These are phyloP conservation scores for Pseudohalonectria lignicola DNA, from an alignment of 2,329 filamentous ascomycete genomes.

Conservation along the genomic window DNA sequence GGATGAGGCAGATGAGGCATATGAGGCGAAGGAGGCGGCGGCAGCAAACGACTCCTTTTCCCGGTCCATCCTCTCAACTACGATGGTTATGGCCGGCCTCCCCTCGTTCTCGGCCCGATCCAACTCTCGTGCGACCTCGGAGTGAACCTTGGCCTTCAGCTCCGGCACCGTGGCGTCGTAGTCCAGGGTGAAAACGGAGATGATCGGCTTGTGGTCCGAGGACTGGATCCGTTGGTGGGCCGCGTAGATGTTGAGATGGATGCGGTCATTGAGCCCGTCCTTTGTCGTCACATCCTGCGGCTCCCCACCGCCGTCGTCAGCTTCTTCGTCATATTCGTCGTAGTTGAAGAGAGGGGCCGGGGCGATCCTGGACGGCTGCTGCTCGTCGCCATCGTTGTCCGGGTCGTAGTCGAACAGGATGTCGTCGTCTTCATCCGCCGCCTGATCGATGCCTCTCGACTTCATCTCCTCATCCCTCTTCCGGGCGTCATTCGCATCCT, in stretches of 20 bases:
- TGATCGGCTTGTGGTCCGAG: constrained; percentile 90
- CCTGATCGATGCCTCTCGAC: constrained; percentile 62
- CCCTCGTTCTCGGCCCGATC: constrained; percentile 57
- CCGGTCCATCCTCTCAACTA: constrained; percentile 53
- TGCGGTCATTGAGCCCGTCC: constrained; percentile 43
- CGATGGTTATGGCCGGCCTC: constrained; percentile 29
- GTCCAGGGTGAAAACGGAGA: constrained; percentile 70
- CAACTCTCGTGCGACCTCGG: constrained; percentile 77
- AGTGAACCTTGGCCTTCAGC: constrained; percentile 71
- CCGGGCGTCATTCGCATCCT: constrained; percentile 55
- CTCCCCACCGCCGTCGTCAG: constrained; percentile 31
- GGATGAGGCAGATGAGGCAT: too few relatives aligned
- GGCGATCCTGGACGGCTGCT: constrained; percentile 15
- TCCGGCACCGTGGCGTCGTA: constrained; percentile 83
- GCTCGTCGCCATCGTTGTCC: constrained; percentile 53
- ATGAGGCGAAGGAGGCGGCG: constrained; percentile 26
- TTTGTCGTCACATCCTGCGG: constrained; percentile 42
- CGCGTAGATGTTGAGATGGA: constrained; percentile 57
- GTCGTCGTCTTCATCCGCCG: constrained; percentile 64
- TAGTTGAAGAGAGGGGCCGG: constrained; percentile 41
- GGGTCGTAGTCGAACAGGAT: constrained; percentile 89
- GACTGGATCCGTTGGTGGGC: constrained; percentile 85
- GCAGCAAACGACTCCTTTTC: constrained; percentile 8
- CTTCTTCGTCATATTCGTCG: constrained; percentile 46
- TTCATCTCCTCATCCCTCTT: constrained; percentile 80